These are phyloP conservation scores for Quercus bicolor DNA, from an alignment of 306 rosid genomes.

Conservation along the genomic window DNA sequence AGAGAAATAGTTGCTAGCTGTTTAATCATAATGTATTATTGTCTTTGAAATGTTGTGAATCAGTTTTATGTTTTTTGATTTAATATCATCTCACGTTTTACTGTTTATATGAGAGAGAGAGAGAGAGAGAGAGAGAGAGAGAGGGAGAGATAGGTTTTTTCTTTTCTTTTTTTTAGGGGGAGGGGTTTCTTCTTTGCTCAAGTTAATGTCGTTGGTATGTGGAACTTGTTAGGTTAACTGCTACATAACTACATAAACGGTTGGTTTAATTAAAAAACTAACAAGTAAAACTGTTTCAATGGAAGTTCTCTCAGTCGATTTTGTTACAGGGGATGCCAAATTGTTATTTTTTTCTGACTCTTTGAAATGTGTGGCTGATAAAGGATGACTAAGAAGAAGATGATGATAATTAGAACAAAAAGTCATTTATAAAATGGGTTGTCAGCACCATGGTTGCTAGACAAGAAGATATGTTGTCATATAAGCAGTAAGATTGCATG, in stretches of 20 bases:
- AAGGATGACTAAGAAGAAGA: neutral
- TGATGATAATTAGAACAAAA: neutral
- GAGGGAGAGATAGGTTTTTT: neutral
- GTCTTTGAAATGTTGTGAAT: constrained; percentile 3
- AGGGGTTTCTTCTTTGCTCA: neutral
- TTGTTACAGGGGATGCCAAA: neutral
- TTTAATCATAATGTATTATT: constrained; percentile 1
- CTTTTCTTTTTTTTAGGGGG: neutral
- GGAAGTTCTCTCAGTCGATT: neutral
- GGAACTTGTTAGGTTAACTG: constrained; percentile 24
- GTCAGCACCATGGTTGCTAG: neutral
- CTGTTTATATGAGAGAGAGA: neutral
- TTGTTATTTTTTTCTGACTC: neutral
- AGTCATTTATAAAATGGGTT: neutral
- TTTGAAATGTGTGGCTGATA: neutral
- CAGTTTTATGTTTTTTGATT: constrained; percentile 13
- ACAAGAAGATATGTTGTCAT: neutral
- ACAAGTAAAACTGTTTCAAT: neutral
- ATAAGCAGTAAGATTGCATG: neutral
- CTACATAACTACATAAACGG: constrained; percentile 20
- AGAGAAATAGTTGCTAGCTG: constrained; percentile 8
- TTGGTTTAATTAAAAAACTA: constrained; percentile 7
- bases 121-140: neutral
- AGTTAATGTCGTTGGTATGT: constrained; percentile 12
- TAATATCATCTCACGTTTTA: neutral